Base-by-base conservation (phyloP, 148 eudicot species). In the Beta vulgaris region DNA sequence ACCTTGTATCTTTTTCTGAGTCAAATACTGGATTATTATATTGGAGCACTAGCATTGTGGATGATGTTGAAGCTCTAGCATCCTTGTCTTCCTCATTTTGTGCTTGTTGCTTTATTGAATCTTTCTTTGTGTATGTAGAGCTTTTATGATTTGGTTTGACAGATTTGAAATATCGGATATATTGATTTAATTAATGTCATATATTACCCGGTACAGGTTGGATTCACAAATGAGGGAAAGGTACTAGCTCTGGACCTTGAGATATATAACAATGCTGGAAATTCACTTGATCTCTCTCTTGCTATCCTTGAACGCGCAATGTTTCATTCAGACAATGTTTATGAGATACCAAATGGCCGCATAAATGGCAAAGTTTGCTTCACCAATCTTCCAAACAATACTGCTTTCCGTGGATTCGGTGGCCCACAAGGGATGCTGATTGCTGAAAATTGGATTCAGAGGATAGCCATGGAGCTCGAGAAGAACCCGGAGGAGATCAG, bases 361-460 rank as follows among this genome's bases (percentile, higher is more conserved):
- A 53, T 95, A 53, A 85, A 81, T 48, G 99, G 99, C 75, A 84
- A 79, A 40, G 99, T 92, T 82, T 95, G 99, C 82, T 95, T 92
- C 84, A 95, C 97, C 73, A 89, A 95, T 87, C 78, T 87, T 39
- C 99, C 99, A 25, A 95, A 96, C 79, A 88, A 95, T 78, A 95
- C 99, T 28, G 99, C 99, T 28, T 95, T 92, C 76, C 85, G 99
- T 71, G 99, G 99, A 80, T 92, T 95, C 80, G 99, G 99, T 80
- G 97, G 99, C 43, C 97, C 99, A 72, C 99, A 95, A 81, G 99
- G 99, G 67, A 92, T 95, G 99, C 89, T 95, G 35, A 84, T 95
- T 84, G 62, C 96, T 68, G 99, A 95, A 86, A 92, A 90, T 77
- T 95, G 99, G 99, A 91, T 95, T 32, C 96, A 95, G 40, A 89